These are phyloP conservation scores for Penicillium verhagenii DNA, from an alignment of 495 filamentous ascomycete genomes.

Conservation along the genomic window DNA sequence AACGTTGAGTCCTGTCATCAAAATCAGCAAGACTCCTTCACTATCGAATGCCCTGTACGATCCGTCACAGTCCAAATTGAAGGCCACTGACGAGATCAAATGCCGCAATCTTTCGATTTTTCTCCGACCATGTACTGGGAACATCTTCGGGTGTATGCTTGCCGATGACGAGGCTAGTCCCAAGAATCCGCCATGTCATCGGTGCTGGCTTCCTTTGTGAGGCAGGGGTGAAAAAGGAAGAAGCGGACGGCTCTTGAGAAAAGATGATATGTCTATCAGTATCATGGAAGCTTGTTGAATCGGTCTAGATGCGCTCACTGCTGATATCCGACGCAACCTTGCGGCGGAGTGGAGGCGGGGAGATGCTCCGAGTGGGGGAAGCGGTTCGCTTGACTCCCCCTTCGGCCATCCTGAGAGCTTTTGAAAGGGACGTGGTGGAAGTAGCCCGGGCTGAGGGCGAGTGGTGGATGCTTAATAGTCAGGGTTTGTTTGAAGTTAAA, in stretches of 20 bases:
- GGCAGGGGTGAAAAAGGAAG: conserved; percentile 84
- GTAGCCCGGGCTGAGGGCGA: background rate
- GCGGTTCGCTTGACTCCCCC: conserved; percentile 34
- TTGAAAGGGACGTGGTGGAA: conserved; percentile 17
- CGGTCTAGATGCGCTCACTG: conserved; percentile 48
- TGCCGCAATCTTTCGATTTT: conserved; percentile 68
- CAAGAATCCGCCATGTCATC: conserved; percentile 69
- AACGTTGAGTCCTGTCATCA: conserved; percentile 78
- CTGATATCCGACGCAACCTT: conserved; percentile 73
- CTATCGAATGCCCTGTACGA: background rate
- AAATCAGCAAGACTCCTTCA: background rate
- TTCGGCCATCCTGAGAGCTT: conserved; percentile 33
- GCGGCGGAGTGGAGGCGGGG: conserved; percentile 48
- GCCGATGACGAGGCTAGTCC: conserved; percentile 72
- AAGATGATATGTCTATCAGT: background rate
- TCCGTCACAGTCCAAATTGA: background rate
- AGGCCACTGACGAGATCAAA: conserved; percentile 77
- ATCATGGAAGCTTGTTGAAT: background rate
- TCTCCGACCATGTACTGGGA: conserved; percentile 10
- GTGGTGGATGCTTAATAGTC: no score
- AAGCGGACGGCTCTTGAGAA: conserved; percentile 60
- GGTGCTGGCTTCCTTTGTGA: conserved; percentile 83
- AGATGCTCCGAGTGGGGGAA: conserved; percentile 37
- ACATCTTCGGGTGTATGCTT: conserved; percentile 54
- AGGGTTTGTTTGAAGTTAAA: background rate